phyloP scores from a whole-genome alignment of 495 filamentous ascomycete genomes.

The Parachaetomium inaequale region DNA sequence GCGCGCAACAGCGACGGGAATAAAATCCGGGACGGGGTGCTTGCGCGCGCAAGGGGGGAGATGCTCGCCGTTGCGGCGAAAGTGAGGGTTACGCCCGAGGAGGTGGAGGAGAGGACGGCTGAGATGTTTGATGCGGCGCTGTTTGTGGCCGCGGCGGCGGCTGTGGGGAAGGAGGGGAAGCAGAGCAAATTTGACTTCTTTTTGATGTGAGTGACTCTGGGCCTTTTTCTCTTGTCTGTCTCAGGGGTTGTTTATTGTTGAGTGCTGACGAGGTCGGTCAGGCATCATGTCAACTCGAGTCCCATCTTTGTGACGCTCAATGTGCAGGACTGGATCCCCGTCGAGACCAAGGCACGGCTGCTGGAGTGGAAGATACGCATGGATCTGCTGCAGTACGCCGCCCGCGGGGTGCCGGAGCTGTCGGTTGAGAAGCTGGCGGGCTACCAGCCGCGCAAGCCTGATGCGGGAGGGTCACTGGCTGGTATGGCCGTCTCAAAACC shows the following conservation, averaged over 20 bases:
- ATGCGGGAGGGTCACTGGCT: background rate
- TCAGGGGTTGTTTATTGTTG: background rate
- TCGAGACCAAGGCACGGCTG: conserved; percentile 55
- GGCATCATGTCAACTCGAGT: conserved; percentile 43
- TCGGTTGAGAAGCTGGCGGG: conserved; percentile 50
- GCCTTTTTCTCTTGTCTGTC: background rate
- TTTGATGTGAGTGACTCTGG: conserved; percentile 50
- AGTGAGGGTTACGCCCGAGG: conserved; percentile 56
- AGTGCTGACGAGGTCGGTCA: conserved; percentile 8
- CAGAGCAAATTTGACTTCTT: conserved; percentile 76
- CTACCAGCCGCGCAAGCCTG: conserved; percentile 45
- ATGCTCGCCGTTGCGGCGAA: conserved; percentile 58
- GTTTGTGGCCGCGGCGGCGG: conserved; percentile 58
- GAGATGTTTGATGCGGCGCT: conserved; percentile 72
- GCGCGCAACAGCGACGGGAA: conserved; percentile 53
- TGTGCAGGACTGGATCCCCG: conserved; percentile 38
- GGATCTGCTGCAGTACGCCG: conserved; percentile 65
- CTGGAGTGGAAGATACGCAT: conserved; percentile 73
- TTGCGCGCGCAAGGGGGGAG: conserved; percentile 58
- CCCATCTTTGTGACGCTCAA: conserved; percentile 43
- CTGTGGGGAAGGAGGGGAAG: conserved; percentile 56
- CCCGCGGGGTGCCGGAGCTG: conserved; percentile 54
- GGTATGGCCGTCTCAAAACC: background rate
- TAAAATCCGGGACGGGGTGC: conserved; percentile 64
- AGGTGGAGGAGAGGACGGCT: conserved; percentile 62